Base-by-base conservation (phyloP, 768 basidiomycete genomes). In the Lactarius deliciosus region DNA sequence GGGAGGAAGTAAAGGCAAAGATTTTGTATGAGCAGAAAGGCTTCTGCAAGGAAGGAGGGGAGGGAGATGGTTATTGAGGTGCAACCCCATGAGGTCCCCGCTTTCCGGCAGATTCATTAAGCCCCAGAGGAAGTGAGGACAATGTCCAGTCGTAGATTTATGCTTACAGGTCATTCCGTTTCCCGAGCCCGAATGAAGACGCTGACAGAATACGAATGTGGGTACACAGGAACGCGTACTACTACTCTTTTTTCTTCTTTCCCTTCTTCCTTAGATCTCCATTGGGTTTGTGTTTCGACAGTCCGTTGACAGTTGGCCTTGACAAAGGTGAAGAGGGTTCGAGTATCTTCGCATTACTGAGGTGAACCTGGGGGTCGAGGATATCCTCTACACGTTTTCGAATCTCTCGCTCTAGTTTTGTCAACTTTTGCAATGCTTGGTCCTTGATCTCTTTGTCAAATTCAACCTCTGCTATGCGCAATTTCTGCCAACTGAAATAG, bases 21-120 rank as follows among this genome's bases (percentile, higher is more conserved):
- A 83, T 96, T 50, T 79, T 98, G 65, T 91, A 84, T 72, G 86
- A 91, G 74, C 82, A 91, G 75, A 86, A 88, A 70, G 96, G 96
- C 2, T 98, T 96, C 77, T 94, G 89, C 75, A 93, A 89, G 75
- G 96, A 98, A 76, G 95, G 94, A 13, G 92, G 94, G 43, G 96
- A 98, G 79, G 96, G 96, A 9, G 96, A 98, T 76, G 94, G 94
- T 13, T 98, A 98, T 77, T 97, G 78, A 82, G 56, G 20, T 55
- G 20, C 50, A 30, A 20, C 58, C 32, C 5, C 34, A 66, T 45
- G 20, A 20, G 16, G 18, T 60, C 34, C 55, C 63, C 69, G 32
- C 64, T 60, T 70, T 70, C 62, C 69, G 76, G 77, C 75, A 77
- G 76, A 78, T 78, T 78, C 76, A 78, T 78, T 76, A 78, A 72